Evolutionary conservation across 1,139 yeast species (phyloP).

Genomic region (Geotrichum reessii): DNA sequence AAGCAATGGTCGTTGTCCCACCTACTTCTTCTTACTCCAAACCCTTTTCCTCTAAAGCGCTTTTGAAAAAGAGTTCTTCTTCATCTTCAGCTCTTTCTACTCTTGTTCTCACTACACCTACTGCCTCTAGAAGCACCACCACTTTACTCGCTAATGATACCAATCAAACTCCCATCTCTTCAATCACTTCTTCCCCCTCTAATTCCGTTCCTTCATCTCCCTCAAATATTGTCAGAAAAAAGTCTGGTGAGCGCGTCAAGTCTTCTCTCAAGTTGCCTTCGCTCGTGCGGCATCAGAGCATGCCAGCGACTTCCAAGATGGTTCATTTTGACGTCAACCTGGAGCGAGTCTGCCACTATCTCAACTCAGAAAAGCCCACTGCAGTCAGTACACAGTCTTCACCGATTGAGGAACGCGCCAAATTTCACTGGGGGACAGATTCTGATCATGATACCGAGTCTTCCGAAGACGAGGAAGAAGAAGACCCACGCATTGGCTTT

Average conservation of each 20-base stretch:
- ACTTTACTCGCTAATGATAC: constrained; percentile 7
- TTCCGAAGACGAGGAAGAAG: constrained; percentile 29
- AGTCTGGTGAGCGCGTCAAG: constrained; percentile 76
- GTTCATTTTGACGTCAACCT: constrained; percentile 71
- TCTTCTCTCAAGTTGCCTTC: constrained; percentile 56
- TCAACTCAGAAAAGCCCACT: constrained; percentile 63
- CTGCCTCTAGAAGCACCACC: constrained; percentile 9
- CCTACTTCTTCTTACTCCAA: background rate
- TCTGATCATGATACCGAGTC: constrained; percentile 30
- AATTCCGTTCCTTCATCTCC: constrained; percentile 5
- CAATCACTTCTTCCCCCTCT: background rate
- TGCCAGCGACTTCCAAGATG: constrained; percentile 71
- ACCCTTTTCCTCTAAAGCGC: background rate
- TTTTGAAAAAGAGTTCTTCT: background rate
- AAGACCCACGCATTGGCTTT: constrained; percentile 29
- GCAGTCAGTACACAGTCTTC: constrained; percentile 72
- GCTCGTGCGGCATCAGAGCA: constrained; percentile 50
- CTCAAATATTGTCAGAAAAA: constrained; percentile 52
- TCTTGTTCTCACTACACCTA: constrained; percentile 11
- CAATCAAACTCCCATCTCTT: background rate
- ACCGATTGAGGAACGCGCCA: constrained; percentile 29
- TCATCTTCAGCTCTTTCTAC: constrained; percentile 13
- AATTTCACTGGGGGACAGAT: constrained; percentile 32
- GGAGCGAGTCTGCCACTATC: constrained; percentile 66
- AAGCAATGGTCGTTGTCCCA: constrained; percentile 9